phyloP scores from a whole-genome alignment of 306 rosid species.

The Ormosia emarginata region DNA sequence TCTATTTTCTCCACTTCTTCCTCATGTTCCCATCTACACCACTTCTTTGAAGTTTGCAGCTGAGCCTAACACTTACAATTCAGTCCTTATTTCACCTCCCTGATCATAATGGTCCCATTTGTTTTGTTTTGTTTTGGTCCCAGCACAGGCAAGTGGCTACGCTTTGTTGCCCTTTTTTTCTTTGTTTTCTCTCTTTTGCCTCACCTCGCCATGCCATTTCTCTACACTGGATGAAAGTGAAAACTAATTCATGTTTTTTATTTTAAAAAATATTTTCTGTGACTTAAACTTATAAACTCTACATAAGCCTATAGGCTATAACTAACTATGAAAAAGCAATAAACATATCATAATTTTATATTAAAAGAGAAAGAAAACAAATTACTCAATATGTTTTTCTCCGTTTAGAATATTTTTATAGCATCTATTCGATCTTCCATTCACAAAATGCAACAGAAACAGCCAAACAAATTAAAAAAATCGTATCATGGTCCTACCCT shows the following conservation, averaged over 20 bases:
- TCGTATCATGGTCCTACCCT: too few relatives aligned
- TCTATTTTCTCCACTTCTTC: constrained; percentile 2
- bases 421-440: not conserved
- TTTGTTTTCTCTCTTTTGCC: not conserved
- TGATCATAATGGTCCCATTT: not conserved
- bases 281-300: not conserved
- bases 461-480: constrained; percentile 1
- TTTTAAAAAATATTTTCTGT: too few relatives aligned
- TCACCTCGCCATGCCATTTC: too few relatives aligned
- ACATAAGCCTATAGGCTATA: not conserved
- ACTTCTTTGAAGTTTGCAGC: not conserved
- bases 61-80: not conserved
- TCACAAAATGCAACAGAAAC: constrained; percentile 10
- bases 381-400: not conserved
- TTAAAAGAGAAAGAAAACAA: not conserved
- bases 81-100: not conserved
- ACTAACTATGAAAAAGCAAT: too few relatives aligned
- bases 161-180: not conserved
- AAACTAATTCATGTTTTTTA: too few relatives aligned
- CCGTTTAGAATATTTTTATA: not conserved
- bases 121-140: not conserved
- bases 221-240: too few relatives aligned
- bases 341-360: not conserved
- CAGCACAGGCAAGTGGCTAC: not conserved
- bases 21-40: too few relatives aligned